Percentiles rank a stretch among this genome's conserved stretches.
phyloP scores from a whole-genome alignment of 768 basidiomycete genomes.

The Butyriboletus loyo region DNA sequence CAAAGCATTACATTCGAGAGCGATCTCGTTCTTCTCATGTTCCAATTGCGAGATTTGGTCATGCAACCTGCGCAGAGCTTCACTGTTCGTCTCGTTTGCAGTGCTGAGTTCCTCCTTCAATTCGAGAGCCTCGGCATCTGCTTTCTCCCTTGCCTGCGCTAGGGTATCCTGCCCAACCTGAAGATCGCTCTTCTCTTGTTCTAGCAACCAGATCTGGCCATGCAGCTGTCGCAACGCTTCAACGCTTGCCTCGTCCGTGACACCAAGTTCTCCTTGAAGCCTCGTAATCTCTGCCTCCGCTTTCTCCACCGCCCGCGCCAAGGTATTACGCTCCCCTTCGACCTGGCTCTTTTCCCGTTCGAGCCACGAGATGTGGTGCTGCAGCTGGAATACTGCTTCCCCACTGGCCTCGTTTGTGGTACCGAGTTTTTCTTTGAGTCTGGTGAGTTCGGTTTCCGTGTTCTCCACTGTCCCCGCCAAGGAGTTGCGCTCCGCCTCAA shows the following conservation, averaged over 20 bases:
- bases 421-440: slow-evolving; percentile 65
- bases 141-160: background rate
- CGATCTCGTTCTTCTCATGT: background rate
- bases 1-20: background rate
- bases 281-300: background rate
- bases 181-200: slow-evolving; percentile 55
- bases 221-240: slow-evolving; percentile 76
- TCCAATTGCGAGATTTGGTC: background rate
- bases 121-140: background rate
- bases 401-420: slow-evolving; percentile 68
- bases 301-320: slow-evolving; percentile 12
- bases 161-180: slow-evolving; percentile 14
- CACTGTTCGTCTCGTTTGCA: background rate
- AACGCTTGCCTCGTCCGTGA: slow-evolving; percentile 59
- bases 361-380: slow-evolving; percentile 69
- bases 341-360: slow-evolving; percentile 58
- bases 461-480: slow-evolving; percentile 10
- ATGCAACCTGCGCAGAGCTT: background rate
- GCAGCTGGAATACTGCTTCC: slow-evolving; percentile 70
- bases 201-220: slow-evolving; percentile 65
- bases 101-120: background rate
- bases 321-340: slow-evolving; percentile 43
- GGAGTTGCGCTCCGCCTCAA: slow-evolving; percentile 45
- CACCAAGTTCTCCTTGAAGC: background rate
- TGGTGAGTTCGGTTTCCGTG: slow-evolving; percentile 64